Evolutionary conservation across 306 rosid species (phyloP).

Genomic region (Fragaria nilgerrensis): DNA sequence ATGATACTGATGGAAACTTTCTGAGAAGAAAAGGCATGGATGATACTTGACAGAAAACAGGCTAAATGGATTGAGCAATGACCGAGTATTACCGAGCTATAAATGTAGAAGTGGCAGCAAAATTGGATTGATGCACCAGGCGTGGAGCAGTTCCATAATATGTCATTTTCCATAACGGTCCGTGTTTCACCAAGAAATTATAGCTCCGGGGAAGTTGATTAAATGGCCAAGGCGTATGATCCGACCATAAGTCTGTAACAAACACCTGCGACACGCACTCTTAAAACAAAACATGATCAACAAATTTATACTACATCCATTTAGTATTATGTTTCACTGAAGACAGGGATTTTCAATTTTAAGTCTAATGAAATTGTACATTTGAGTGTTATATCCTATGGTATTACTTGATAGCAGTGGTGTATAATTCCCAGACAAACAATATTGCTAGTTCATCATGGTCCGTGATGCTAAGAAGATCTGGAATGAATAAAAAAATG

Average conservation of each 20-base stretch:
- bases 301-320: conserved; percentile 7
- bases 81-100: conserved; percentile 73
- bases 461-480: not conserved
- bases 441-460: not conserved
- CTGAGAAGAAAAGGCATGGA: not conserved
- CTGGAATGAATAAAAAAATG: no score
- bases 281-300: conserved; percentile 28
- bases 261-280: conserved; percentile 63
- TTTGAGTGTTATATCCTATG: not conserved
- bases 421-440: conserved; percentile 5
- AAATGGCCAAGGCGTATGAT: conserved; percentile 98
- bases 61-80: not conserved
- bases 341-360: not conserved
- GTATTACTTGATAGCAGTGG: not conserved
- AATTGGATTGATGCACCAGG: conserved; percentile 81
- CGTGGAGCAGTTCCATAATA: conserved; percentile 89
- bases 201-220: conserved; percentile 97
- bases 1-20: not conserved
- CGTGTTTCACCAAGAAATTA: conserved; percentile 93
- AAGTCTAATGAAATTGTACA: not conserved
- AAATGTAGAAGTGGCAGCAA: conserved; percentile 90
- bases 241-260: conserved; percentile 93
- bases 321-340: not conserved
- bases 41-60: not conserved
- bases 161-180: conserved; percentile 85